phyloP scores from a whole-genome alignment of 257 asterid genomes.

The Cinchona pubescens region DNA sequence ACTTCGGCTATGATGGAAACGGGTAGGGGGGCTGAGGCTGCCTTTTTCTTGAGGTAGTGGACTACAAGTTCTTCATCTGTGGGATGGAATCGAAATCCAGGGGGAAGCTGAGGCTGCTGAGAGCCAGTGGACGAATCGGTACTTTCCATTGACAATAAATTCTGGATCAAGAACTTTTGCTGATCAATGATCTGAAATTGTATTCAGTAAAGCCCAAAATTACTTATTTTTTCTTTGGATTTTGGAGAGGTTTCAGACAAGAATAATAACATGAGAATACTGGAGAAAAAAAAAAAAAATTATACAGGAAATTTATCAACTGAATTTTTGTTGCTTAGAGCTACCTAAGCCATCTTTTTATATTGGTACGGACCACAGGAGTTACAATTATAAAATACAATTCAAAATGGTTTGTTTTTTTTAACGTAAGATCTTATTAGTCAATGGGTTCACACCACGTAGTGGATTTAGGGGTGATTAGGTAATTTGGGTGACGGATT shows the following conservation, averaged over 20 bases:
- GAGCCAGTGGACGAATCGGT: constrained; percentile 22
- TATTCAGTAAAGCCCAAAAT: neutral
- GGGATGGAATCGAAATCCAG: constrained; percentile 57
- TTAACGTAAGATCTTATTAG: neutral
- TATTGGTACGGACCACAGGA: constrained; percentile 33
- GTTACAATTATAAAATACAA: constrained; percentile 7
- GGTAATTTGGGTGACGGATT: neutral
- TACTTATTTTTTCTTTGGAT: neutral
- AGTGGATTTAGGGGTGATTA: neutral
- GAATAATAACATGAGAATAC: neutral
- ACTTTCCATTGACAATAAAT: constrained; percentile 12
- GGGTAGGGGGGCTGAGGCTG: constrained; percentile 47
- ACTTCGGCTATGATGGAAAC: constrained; percentile 51
- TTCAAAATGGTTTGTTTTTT: neutral
- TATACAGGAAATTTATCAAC: constrained; percentile 13
- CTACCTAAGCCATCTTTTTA: constrained; percentile 23
- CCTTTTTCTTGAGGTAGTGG: constrained; percentile 49
- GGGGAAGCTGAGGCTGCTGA: constrained; percentile 52
- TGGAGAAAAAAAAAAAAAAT: neutral
- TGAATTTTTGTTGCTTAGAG: constrained; percentile 17
- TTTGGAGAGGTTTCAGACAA: neutral
- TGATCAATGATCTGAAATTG: neutral
- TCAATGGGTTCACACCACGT: neutral
- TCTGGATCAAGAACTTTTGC: neutral
- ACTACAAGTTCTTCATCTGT: constrained; percentile 56